These are phyloP conservation scores for Diplosphaera chodatii DNA, from an alignment of 139 green algal genomes.

Conservation along the genomic window DNA sequence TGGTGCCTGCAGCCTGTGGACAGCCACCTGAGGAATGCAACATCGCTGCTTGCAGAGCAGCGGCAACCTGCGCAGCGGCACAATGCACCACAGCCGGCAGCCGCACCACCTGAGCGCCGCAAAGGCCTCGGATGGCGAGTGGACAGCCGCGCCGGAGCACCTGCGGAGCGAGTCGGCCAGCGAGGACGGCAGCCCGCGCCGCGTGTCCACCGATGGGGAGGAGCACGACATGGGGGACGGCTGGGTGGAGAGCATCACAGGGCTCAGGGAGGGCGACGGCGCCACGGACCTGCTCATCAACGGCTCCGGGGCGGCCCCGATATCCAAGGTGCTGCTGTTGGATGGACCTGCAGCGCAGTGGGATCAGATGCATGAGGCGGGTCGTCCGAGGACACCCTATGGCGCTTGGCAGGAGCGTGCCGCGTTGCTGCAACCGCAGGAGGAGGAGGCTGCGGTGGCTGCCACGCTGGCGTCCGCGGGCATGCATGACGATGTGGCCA, in stretches of 20 bases:
- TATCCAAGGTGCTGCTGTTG: not conserved
- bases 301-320: not conserved
- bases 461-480: not conserved
- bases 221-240: conserved; percentile 75
- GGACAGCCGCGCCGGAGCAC: not conserved
- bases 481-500: not conserved
- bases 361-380: no score
- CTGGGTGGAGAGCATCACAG: conserved; percentile 66
- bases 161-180: not conserved
- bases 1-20: no score
- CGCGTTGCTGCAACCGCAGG: no score
- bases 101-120: not conserved
- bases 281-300: conserved; percentile 15
- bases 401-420: no score
- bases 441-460: conserved; percentile 1
- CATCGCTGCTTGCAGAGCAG: no score
- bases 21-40: no score
- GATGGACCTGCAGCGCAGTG: no score
- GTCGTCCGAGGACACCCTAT: no score
- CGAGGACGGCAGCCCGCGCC: not conserved
- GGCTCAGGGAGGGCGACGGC: conserved; percentile 65
- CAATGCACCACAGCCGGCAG: not conserved
- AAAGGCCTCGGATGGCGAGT: not conserved
- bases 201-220: not conserved
- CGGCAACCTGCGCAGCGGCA: no score